Evolutionary conservation across 1,284 basidiomycete genomes (phyloP), one percentile per base, ranked within the genome.

Genomic region (Fomitopsis betulina): DNA sequence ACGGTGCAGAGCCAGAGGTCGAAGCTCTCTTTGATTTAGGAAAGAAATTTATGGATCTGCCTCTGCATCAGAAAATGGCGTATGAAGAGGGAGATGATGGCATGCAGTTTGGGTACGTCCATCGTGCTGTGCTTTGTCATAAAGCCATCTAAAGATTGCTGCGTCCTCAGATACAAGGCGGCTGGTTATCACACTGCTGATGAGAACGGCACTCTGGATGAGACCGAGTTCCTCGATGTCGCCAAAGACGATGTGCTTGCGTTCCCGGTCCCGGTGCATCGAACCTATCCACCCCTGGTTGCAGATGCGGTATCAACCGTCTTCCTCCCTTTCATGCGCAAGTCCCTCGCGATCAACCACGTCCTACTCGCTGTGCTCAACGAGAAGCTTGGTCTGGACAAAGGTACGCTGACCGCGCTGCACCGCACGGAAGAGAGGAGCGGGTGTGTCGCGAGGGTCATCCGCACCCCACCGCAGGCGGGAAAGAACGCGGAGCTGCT

Each of bases 11-110:
- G n/a, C 67, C 76, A 13, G 74, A 79, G 57, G 80, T 77, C 1
- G 70, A 76, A 39, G 69, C 64, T 0, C 84, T 86, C 82, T 87
- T 86, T 57, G 75, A 77, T 2, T 75, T 86, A 68, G 84, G 82
- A 2, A 72, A 72, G 8, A 77, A 78, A 58, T 81, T 79, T 0
- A 81, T 87, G 76, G 71, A 72, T 1, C 69, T 87, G 0, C 81
- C 86, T 0, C 57, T 81, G 19, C 79, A 82, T 37, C 84, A 87
- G 65, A 84, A 85, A 67, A 69, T 85, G 73, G 75, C 77, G 54
- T 87, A 75, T 62, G 85, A 86, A 62, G 83, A 86, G 66, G 85
- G 86, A 0, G 80, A 86, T 61, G 71, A 69, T 1, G 86, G 86
- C 0, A 71, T 70, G 58, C 85, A 82, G 0, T 83, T 82, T 55